Base-by-base conservation (phyloP, 2,329 filamentous ascomycete species). In the Epichloe aotearoae region DNA sequence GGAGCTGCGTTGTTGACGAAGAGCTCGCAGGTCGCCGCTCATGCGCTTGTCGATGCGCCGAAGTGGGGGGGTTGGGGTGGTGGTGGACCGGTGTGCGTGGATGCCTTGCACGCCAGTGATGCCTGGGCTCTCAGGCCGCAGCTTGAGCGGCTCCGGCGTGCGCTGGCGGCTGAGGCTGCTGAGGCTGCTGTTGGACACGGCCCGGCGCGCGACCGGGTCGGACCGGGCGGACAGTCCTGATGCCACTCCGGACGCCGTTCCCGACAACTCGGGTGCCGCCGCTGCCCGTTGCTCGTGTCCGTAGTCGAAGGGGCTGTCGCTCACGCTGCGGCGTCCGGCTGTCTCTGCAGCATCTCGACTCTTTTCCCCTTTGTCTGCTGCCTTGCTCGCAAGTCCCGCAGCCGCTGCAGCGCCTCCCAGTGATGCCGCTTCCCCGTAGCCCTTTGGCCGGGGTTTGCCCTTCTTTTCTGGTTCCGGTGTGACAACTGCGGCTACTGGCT, bases 1-100 rank as follows among this genome's bases (percentile, higher is more conserved):
- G 51, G 52, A 52, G 55, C 49, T 51, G 61, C 62, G 65, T 64
- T 65, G 65, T 61, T 65, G 64, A 58, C 65, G 64, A 50, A 68
- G 60, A 50, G 66, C 54, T 55, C 66, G 58, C 60, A 94, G 74
- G 74, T 94, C 86, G 67, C 85, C 83, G 75, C 86, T 90, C 66
- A 83, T 70, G 64, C 76, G 76, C 63, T 69, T 75, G 64, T 83
- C 81, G 55, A 79, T 76, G 56, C 87, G 80, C 61, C 88, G 79
- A 54, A 93, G 76, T 46, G 84, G 82, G 56, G 84, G 23, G 84
- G 53, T 83, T 84, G 56, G 68, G 63, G 68, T 44, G 46, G 56
- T 68, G 63, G 68, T 44, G 46, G 49, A 49, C 17, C 51, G 36
- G 5, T 14, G 5, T 0, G 4, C 4, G 19, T 44, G 49, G 17